Conservation (phyloP, 163 green algal species). For the Chloromonas sp. region DNA sequence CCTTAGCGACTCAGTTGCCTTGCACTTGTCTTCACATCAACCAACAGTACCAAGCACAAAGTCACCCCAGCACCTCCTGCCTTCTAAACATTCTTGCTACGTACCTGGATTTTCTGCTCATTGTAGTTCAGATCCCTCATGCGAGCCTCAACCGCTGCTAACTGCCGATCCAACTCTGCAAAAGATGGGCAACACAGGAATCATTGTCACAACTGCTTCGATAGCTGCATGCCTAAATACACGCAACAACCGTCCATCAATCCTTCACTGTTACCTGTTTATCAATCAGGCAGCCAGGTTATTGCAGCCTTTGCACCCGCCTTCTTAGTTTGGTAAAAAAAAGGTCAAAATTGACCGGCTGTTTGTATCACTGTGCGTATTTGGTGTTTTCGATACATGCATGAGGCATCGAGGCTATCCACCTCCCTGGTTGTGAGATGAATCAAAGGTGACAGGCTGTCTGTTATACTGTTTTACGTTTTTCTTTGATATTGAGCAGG, state of each 20-base stretch:
- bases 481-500: not conserved
- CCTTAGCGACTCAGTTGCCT: no score
- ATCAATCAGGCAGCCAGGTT: not conserved
- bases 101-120: slow-evolving; percentile 25
- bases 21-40: no score
- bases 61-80: not conserved
- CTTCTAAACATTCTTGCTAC: not conserved
- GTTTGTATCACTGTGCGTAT: not conserved
- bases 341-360: slow-evolving; percentile 31
- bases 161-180: slow-evolving; percentile 24
- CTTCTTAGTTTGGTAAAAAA: slow-evolving; percentile 20
- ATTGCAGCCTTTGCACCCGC: not conserved
- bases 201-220: not conserved
- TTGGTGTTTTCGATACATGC: no score
- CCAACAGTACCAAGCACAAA: not conserved
- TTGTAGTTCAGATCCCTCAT: slow-evolving; percentile 20
- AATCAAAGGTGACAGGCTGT: not conserved
- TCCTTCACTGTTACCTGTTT: not conserved
- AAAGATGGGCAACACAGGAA: not conserved
- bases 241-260: not conserved
- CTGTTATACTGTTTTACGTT: not conserved
- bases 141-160: slow-evolving; percentile 20
- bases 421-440: no score
- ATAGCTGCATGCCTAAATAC: not conserved
- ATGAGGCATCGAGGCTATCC: not conserved